Conservation (phyloP, 225 moss, liverwort and hornwort genomes). For the Pleurozium schreberi region DNA sequence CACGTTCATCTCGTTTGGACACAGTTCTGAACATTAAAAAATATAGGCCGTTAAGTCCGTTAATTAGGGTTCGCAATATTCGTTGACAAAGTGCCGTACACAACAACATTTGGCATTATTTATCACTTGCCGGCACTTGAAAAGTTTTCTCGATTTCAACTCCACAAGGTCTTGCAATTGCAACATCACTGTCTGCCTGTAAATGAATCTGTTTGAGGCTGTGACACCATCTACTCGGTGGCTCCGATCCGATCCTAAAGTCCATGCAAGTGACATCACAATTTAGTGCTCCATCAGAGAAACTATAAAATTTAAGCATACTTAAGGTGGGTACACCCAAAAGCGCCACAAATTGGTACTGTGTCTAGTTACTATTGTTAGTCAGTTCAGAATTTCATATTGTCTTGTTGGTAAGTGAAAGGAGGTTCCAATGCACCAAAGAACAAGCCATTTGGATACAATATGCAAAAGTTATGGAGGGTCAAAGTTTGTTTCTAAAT, state of each 20-base stretch:
- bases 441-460: no score
- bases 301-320: background rate
- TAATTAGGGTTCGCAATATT: no score
- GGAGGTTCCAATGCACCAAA: no score
- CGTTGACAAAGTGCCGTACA: background rate
- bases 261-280: background rate
- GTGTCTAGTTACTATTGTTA: no score
- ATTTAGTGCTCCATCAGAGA: background rate
- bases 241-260: background rate
- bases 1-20: background rate
- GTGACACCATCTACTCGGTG: background rate
- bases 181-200: background rate
- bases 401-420: no score
- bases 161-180: background rate
- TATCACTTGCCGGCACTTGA: background rate
- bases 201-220: background rate
- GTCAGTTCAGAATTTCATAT: background rate
- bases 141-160: background rate
- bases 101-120: background rate
- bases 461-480: no score
- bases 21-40: background rate
- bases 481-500: no score
- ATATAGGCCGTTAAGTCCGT: fast-evolving
- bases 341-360: no score
- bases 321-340: no score